phyloP scores from a whole-genome alignment of 2,329 filamentous ascomycete genomes.

The Pseudocercospora fijiensis region DNA sequence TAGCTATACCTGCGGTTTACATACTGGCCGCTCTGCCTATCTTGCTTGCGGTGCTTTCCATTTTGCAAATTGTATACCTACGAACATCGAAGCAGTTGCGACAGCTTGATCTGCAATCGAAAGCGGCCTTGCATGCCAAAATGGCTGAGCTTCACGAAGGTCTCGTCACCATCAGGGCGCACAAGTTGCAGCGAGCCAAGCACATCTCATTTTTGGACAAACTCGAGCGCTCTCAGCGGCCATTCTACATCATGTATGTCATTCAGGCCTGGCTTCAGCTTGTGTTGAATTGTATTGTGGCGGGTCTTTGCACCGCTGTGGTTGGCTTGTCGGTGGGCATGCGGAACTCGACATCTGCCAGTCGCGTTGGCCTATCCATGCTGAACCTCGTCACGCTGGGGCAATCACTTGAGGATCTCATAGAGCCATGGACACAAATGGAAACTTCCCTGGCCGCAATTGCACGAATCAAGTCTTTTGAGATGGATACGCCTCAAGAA shows the following conservation, averaged over 20 bases:
- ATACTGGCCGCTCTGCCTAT: neutral
- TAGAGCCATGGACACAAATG: slow-evolving; percentile 3
- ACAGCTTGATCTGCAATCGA: slow-evolving; percentile 2
- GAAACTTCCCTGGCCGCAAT: slow-evolving; percentile 1
- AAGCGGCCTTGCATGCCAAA: slow-evolving; percentile 3
- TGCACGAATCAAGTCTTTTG: slow-evolving; percentile 1
- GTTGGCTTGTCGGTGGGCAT: neutral
- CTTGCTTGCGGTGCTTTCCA: neutral
- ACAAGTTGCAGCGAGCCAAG: neutral
- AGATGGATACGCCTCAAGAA: neutral
- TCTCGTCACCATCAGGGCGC: neutral
- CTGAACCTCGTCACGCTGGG: slow-evolving; percentile 1
- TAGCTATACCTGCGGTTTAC: slow-evolving; percentile 1
- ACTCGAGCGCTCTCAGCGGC: slow-evolving; percentile 36
- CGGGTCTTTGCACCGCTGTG: neutral
- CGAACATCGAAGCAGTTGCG: slow-evolving; percentile 2
- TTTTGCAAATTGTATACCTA: neutral
- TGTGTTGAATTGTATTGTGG: slow-evolving; percentile 40
- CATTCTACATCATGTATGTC: slow-evolving; percentile 47
- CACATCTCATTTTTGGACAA: slow-evolving; percentile 5
- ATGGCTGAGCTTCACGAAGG: neutral
- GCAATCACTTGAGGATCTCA: slow-evolving; percentile 1
- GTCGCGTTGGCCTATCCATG: neutral
- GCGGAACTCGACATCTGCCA: slow-evolving; percentile 1
- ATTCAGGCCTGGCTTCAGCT: slow-evolving; percentile 49